These are phyloP conservation scores for Mucor velutinosus DNA, from an alignment of 371 early-diverging fungal species.

Conservation along the genomic window DNA sequence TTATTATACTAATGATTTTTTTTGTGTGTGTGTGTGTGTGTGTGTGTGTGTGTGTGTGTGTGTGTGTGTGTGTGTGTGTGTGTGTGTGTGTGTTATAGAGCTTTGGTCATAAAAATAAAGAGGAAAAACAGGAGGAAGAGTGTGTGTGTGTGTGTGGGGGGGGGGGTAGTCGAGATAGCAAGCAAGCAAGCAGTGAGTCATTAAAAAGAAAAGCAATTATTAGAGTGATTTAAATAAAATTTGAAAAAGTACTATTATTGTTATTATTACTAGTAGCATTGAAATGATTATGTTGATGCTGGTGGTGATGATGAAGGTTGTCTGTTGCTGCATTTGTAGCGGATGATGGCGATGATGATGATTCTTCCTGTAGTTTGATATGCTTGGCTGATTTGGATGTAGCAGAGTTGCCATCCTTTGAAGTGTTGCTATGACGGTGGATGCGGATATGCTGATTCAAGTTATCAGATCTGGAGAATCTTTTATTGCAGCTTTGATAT, in stretches of 20 bases:
- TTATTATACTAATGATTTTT: constrained; percentile 5
- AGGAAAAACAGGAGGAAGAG: not conserved
- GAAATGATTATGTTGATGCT: constrained; percentile 5
- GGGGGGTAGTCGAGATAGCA: not conserved
- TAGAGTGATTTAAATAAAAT: constrained; percentile 24
- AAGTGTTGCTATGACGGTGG: constrained; percentile 50
- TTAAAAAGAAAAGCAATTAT: not conserved
- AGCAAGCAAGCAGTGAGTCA: constrained; percentile 3
- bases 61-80: not conserved
- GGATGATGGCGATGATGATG: not conserved
- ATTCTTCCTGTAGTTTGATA: constrained; percentile 1
- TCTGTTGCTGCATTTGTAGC: not conserved
- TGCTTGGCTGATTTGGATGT: constrained; percentile 1
- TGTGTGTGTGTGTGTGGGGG: not conserved
- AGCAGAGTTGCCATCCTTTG: not conserved
- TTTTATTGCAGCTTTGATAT: constrained; percentile 74
- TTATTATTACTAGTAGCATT: constrained; percentile 1
- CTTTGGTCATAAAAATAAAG: not conserved
- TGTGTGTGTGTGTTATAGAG: not conserved
- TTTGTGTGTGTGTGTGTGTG: not conserved
- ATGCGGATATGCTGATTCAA: constrained; percentile 73
- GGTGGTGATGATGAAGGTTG: constrained; percentile 2
- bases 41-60: not conserved
- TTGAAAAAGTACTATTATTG: constrained; percentile 24
- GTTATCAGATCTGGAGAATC: constrained; percentile 86